A percentile compares a stretch with the other conserved stretches of the same genome.
Conservation (phyloP, 2,329 filamentous ascomycete genomes). For the Nectriaceae sp. region DNA sequence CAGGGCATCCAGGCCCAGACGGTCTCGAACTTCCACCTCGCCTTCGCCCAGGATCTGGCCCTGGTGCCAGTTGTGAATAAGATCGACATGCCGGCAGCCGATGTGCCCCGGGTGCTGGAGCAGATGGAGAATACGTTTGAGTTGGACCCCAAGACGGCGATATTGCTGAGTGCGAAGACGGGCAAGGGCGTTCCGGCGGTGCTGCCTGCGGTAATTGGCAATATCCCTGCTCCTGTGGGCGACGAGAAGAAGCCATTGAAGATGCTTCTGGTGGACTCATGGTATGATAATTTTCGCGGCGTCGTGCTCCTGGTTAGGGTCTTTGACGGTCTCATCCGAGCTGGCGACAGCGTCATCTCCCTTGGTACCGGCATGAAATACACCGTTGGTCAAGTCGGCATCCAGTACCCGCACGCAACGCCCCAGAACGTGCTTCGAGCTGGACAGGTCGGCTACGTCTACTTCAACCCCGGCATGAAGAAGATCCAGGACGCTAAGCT, state of each 20-base stretch:
- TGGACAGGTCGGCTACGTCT: conserved; percentile 94
- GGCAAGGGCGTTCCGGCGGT: conserved; percentile 84
- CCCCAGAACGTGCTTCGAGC: conserved; percentile 79
- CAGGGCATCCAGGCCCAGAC: conserved; percentile 98
- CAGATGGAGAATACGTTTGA: conserved; percentile 90
- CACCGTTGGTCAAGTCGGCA: conserved; percentile 92
- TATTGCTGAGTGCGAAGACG: conserved; percentile 85
- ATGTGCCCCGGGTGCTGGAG: conserved; percentile 80
- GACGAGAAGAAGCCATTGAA: conserved; percentile 72
- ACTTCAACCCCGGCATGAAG: conserved; percentile 99
- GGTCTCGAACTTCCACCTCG: conserved; percentile 97
- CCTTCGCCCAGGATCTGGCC: conserved; percentile 85
- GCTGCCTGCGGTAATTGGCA: conserved; percentile 81
- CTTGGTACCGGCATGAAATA: conserved; percentile 89
- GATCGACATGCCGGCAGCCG: conserved; percentile 87
- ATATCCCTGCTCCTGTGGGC: conserved; percentile 79
- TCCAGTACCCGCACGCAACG: conserved; percentile 89
- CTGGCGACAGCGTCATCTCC: conserved; percentile 84
- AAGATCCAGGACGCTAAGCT: conserved; percentile 92
- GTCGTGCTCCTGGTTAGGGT: conserved; percentile 89
- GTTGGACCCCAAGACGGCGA: conserved; percentile 72
- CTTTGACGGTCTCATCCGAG: conserved; percentile 82
- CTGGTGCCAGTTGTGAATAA: conserved; percentile 96
- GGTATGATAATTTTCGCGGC: conserved; percentile 96
- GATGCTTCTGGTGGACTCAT: conserved; percentile 91